Evolutionary conservation across 345 rosid species (phyloP).

Genomic region (Pseudoturritis turrita): DNA sequence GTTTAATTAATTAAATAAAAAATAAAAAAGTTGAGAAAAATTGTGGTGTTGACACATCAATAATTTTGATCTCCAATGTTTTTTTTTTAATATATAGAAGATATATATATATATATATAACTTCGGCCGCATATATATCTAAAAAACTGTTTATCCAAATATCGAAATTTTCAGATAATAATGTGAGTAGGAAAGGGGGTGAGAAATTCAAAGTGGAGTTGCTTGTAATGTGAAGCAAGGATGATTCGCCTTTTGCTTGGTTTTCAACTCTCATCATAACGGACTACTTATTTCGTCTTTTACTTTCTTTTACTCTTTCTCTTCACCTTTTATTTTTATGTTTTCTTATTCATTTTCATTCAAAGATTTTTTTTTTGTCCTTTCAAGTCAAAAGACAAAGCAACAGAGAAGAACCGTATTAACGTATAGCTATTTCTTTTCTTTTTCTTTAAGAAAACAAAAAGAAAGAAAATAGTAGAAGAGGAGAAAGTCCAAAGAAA

Average conservation of each 20-base stretch:
- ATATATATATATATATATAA: not conserved
- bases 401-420: constrained; percentile 27
- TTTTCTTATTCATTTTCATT: not conserved
- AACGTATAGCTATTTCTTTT: not conserved
- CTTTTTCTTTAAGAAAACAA: not conserved
- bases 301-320: constrained; percentile 21
- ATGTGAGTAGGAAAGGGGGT: not conserved
- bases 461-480: not conserved
- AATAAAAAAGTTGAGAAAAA: too few relatives aligned
- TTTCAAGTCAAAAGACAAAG: constrained; percentile 29
- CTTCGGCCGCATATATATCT: not conserved
- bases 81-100: too few relatives aligned
- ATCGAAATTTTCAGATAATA: not conserved
- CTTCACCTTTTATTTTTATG: not conserved
- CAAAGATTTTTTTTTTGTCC: not conserved
- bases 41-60: too few relatives aligned
- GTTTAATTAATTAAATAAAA: too few relatives aligned
- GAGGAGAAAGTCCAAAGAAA: constrained; percentile 26
- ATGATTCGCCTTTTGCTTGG: constrained; percentile 35
- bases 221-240: constrained; percentile 33
- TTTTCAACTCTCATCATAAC: constrained; percentile 38
- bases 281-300: constrained; percentile 33
- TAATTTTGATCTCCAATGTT: too few relatives aligned
- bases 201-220: constrained; percentile 26
- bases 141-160: not conserved